These are phyloP conservation scores for Peniophora sp. DNA, from an alignment of 1,284 basidiomycete species.

Conservation along the genomic window DNA sequence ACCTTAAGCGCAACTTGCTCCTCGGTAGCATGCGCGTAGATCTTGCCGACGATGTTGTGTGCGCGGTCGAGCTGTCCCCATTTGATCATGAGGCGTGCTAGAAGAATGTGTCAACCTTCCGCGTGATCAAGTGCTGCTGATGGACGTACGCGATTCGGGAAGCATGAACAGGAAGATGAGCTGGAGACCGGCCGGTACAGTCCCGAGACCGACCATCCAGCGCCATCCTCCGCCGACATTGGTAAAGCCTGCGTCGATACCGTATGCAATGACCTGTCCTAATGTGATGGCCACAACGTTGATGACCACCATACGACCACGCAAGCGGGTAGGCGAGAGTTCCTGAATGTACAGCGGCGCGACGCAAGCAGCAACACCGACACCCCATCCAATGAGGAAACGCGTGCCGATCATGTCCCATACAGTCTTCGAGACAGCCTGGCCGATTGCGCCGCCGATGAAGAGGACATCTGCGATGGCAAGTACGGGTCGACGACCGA, in stretches of 20 bases:
- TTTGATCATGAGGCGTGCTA: conserved; percentile 68
- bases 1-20: conserved; percentile 66
- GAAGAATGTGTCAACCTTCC: background rate
- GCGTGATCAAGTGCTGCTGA: background rate
- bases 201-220: conserved; percentile 77
- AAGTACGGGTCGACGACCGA: conserved; percentile 63
- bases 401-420: conserved; percentile 72
- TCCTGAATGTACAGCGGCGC: conserved; percentile 83
- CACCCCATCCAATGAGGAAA: conserved; percentile 65
- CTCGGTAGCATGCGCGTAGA: conserved; percentile 58
- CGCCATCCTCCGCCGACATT: conserved; percentile 64
- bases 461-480: conserved; percentile 70
- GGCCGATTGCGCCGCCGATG: conserved; percentile 64
- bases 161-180: conserved; percentile 54
- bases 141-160: conserved; percentile 65
- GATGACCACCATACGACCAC: conserved; percentile 71
- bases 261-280: conserved; percentile 75
- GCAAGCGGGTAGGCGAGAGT: conserved; percentile 66
- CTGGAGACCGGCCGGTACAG: conserved; percentile 62
- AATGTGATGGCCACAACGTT: conserved; percentile 60
- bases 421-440: conserved; percentile 60
- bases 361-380: conserved; percentile 71
- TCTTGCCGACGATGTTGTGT: conserved; percentile 45
- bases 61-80: conserved; percentile 44
- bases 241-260: conserved; percentile 68